phyloP scores from a whole-genome alignment of 2,329 filamentous ascomycete genomes.

The Trichoderma sp. region DNA sequence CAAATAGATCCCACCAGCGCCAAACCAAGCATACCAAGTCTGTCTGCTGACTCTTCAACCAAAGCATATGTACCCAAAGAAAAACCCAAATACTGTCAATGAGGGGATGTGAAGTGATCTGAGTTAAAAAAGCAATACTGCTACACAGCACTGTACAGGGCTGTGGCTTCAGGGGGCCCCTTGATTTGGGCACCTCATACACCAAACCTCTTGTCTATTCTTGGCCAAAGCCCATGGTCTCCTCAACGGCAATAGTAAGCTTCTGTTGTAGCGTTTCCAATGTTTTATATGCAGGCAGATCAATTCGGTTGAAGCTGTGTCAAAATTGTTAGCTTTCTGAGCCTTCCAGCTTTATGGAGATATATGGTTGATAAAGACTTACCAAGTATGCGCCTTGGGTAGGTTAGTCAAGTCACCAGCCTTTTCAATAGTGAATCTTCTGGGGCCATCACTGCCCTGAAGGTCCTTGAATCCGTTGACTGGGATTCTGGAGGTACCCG shows the following conservation, averaged over 20 bases:
- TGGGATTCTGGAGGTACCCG: constrained; percentile 93
- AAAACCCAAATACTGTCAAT: constrained; percentile 24
- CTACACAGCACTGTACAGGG: constrained; percentile 15
- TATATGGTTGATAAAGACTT: constrained; percentile 40
- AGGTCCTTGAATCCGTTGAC: constrained; percentile 99
- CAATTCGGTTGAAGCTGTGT: constrained; percentile 88
- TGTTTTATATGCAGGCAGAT: constrained; percentile 89
- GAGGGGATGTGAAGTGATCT: constrained; percentile 13
- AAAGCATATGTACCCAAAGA: constrained; percentile 34
- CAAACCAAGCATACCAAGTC: constrained; percentile 34
- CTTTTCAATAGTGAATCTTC: constrained; percentile 97
- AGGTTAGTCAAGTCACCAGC: constrained; percentile 86
- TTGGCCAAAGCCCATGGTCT: constrained; percentile 98
- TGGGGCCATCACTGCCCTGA: constrained; percentile 91
- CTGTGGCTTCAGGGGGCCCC: not conserved
- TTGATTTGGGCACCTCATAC: constrained; percentile 14
- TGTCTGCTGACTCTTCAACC: constrained; percentile 33
- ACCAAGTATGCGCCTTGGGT: constrained; percentile 98
- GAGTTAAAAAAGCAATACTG: not conserved
- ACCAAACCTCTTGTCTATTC: constrained; percentile 57
- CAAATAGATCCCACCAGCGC: constrained; percentile 30
- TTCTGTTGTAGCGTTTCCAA: constrained; percentile 84
- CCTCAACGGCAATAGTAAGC: constrained; percentile 94
- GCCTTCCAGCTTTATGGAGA: not conserved
- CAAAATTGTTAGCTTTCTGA: constrained; percentile 19